Percentiles rank a stretch among this genome's conserved stretches.
Evolutionary conservation across 345 rosid genomes (phyloP).

Genomic region (Eucalyptus guilfoylei): DNA sequence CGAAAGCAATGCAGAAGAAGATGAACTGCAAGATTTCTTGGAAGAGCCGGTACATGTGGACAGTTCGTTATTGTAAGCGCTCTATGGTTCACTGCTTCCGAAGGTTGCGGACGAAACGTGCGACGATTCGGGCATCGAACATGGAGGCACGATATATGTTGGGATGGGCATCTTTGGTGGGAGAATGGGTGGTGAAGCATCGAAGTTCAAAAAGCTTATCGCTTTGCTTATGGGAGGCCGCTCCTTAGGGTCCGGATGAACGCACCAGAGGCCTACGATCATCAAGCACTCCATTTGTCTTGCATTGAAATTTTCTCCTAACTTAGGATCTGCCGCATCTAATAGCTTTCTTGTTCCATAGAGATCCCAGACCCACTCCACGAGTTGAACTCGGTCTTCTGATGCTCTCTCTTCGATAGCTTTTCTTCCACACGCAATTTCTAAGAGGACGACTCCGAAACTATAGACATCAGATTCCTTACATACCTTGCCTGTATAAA

Average conservation of each 20-base stretch:
- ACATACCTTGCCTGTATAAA: neutral
- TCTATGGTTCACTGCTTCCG: neutral
- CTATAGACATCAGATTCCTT: neutral
- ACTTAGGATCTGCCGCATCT: neutral
- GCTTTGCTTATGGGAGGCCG: constrained; percentile 1
- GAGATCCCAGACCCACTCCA: neutral
- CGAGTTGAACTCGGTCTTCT: neutral
- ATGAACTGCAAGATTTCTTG: neutral
- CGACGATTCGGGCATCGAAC: neutral
- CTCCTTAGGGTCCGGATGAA: neutral
- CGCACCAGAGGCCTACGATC: neutral
- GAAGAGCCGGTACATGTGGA: neutral
- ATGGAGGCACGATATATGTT: neutral
- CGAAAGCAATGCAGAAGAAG: neutral
- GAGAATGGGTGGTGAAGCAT: neutral
- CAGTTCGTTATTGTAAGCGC: neutral
- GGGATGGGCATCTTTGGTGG: neutral
- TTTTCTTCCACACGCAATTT: neutral
- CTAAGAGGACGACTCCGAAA: neutral
- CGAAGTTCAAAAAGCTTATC: neutral
- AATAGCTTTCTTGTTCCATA: neutral
- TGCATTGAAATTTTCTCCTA: neutral
- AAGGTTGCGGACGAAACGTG: neutral
- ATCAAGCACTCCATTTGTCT: neutral
- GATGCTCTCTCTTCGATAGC: neutral